Percentiles rank a stretch among this genome's conserved stretches.
phyloP scores from a whole-genome alignment of 345 rosid species.

The Trapa bicornis region DNA sequence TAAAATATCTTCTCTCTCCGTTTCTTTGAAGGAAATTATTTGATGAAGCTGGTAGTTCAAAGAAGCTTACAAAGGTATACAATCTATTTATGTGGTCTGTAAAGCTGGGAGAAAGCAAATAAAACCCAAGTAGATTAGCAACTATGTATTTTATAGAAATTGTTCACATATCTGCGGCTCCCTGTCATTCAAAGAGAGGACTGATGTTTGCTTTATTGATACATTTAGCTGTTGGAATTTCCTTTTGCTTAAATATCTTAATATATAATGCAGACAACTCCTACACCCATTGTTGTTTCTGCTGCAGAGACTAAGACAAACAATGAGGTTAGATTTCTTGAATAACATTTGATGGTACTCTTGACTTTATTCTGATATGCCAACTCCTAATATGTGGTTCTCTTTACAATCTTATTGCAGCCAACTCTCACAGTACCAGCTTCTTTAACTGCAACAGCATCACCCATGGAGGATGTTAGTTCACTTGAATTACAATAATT shows the following conservation, averaged over 20 bases:
- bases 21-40: conserved; percentile 47
- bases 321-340: conserved; percentile 3
- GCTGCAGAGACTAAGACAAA: conserved; percentile 10
- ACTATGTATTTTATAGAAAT: not conserved
- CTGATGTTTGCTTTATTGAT: no score
- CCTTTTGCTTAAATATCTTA: no score
- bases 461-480: no score
- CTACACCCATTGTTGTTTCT: conserved; percentile 18
- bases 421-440: no score
- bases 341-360: not conserved
- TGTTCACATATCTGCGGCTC: no score
- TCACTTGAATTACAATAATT: no score
- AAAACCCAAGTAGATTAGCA: not conserved
- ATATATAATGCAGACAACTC: conserved; percentile 21
- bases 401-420: not conserved
- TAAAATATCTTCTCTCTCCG: conserved; percentile 3
- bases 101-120: not conserved
- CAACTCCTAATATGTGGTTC: not conserved
- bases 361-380: not conserved
- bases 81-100: not conserved
- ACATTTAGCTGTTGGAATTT: no score
- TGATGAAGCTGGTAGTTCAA: conserved; percentile 21
- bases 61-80: conserved; percentile 40
- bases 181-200: no score
- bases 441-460: no score